Conservation (phyloP, 257 asterid genomes). For the Dorcoceras hygrometricum region DNA sequence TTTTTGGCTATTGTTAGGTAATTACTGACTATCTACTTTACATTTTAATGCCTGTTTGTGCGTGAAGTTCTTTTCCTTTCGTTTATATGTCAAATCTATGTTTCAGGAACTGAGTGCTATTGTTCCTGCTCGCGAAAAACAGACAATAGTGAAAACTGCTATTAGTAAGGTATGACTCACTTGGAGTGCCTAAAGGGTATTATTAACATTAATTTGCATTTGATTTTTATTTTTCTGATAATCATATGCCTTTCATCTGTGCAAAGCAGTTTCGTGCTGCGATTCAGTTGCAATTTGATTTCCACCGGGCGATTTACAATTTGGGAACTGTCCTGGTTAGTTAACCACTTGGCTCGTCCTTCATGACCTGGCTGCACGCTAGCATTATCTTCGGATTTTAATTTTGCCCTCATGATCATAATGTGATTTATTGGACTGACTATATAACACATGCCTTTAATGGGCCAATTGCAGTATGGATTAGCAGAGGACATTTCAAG, state of each 20-base stretch:
- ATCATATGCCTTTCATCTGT: conserved; percentile 17
- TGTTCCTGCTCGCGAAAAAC: conserved; percentile 99
- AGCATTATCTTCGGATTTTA: not conserved
- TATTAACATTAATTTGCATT: conserved; percentile 3
- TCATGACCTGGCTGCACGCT: conserved; percentile 1
- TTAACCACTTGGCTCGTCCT: conserved; percentile 28
- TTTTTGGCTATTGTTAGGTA: conserved; percentile 21
- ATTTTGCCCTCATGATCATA: conserved; percentile 11
- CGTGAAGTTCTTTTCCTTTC: conserved; percentile 20
- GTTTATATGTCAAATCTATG: conserved; percentile 25
- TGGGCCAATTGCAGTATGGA: conserved; percentile 69
- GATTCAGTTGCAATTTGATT: conserved; percentile 93
- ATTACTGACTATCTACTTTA: conserved; percentile 4
- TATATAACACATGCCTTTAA: conserved; percentile 19
- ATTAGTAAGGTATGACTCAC: conserved; percentile 70
- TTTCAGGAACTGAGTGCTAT: conserved; percentile 96
- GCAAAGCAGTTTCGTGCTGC: conserved; percentile 91
- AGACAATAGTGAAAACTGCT: conserved; percentile 84
- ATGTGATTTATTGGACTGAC: conserved; percentile 7
- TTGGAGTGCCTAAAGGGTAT: conserved; percentile 16
- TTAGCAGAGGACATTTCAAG: conserved; percentile 97
- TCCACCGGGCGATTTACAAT: conserved; percentile 98
- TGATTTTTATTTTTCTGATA: conserved; percentile 9
- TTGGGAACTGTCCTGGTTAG: conserved; percentile 99
- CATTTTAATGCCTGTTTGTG: conserved; percentile 13